Evolutionary conservation across 139 green algal genomes (phyloP), one percentile per base, ranked within the genome.

Genomic region (Closterium sp.): DNA sequence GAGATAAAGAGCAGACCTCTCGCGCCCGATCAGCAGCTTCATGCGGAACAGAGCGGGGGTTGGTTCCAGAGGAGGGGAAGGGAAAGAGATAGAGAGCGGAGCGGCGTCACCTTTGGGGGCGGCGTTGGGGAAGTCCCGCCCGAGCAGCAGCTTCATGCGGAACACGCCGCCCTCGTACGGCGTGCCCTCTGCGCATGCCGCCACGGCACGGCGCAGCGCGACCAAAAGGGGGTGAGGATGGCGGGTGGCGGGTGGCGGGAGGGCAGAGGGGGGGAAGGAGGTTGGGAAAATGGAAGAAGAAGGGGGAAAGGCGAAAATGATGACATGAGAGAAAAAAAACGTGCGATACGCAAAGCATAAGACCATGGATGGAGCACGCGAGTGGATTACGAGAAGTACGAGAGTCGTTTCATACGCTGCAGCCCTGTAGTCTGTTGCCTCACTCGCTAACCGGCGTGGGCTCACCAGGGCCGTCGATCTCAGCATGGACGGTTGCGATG

Each of bases 111-210:
- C 95, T 93, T 96, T 97, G 21, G 95, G 95, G 10, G 95, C 70
- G 19, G 38, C 32, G 7, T 90, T 29, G 29, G 95, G 95, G 88
- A 95, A 96, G 90, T 97, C 95, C 2, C 28, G 4, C 13, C 73
- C 86, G 0, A 97, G 91, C 24, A 93, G 32, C 28, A 97, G 92
- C 92, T 90, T 93, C 96, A 99, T 97, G 31, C 95, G 94, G 92
- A 99, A 99, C 19, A 96, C 6, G 11, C 98, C 98, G 28, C 96
- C 96, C 85, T 99, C 97, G 89, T 96, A 99, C 0, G 98, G 98
- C 0, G 98, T 99, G 11, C 97, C 97, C 30, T 91, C 95, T 96
- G 97, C 70, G 17, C 62, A 24, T 79, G 19, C 13, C 17, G 17
- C 2, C 62, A 27, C 17, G 38, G 38, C 38, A 50, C 38, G 38